Evolutionary conservation across 345 rosid genomes (phyloP), one percentile per base, ranked within the genome.

Genomic region (Rhodamnia argentea): DNA sequence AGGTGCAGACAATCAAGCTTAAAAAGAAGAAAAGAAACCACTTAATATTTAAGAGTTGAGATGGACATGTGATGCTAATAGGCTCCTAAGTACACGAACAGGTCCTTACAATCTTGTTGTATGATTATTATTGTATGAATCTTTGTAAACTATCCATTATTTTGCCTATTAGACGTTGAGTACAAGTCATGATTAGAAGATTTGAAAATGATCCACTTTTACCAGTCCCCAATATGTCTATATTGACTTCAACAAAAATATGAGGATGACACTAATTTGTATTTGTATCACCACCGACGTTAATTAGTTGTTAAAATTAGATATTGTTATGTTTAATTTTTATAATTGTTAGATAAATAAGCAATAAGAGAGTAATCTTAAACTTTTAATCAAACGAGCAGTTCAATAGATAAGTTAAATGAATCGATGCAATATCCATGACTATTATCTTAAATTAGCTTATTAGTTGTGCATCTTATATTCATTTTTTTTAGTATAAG

Each of bases 311-410:
- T 59, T 4, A 59, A 27, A 59, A 59, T n/a, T n/a, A 59, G 0
- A 0, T n/a, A n/a, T 59, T 13, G 0, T 59, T n/a, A 52, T 13
- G 27, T 1, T 26, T 58, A 0, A 58, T n/a, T n/a, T n/a, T 60
- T 0, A n/a, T 60, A 60, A 60, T 60, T 60, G 18, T 18, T n/a
- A 60, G n/a, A 58, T n/a, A 59, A 59, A n/a, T 59, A 0, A 59
- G 0, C 32, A 59, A 6, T 44, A 44, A 44, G 9, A 44, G 47
- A 44, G 10, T 13, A n/a, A 13, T n/a, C 27, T n/a, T 59, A 2
- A 44, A 44, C 8, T 44, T 44, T 44, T 44, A 44, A 44, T 44
- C 47, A 6, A 44, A 44, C 10, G 47, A 44, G 9, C n/a, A n/a
- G 5, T 13, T n/a, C 27, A 58, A 0, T 58, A 59, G n/a, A 59